Percentiles rank a stretch among this genome's conserved stretches.
Conservation (phyloP, 106 monocot genomes). For the Gastrodia elata region DNA sequence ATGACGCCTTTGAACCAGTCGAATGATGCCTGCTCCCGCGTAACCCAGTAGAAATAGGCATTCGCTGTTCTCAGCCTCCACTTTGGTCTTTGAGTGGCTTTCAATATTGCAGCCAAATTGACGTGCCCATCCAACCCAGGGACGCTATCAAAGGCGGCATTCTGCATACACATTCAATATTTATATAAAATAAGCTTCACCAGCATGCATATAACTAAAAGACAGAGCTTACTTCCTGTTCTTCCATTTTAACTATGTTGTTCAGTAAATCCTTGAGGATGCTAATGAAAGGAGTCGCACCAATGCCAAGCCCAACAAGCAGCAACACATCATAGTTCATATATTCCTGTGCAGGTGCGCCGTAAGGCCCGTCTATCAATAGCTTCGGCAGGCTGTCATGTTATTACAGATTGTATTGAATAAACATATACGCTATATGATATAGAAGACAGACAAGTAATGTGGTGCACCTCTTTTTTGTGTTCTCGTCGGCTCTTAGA, state of each 20-base stretch:
- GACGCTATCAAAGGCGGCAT: conserved; percentile 32
- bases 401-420: no score
- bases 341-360: conserved; percentile 87
- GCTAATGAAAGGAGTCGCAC: conserved; percentile 97
- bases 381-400: conserved; percentile 78
- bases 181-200: no score
- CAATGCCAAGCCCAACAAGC: conserved; percentile 85
- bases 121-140: conserved; percentile 24
- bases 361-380: conserved; percentile 87
- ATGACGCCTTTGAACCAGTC: conserved; percentile 97
- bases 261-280: conserved; percentile 85
- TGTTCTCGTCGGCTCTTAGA: conserved; percentile 60
- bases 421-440: no score
- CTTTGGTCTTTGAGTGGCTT: conserved; percentile 35
- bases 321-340: conserved; percentile 79
- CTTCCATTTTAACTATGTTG: conserved; percentile 74
- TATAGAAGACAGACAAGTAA: background rate
- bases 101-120: conserved; percentile 37
- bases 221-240: conserved; percentile 47
- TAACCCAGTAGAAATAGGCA: conserved; percentile 98
- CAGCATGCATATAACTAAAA: background rate
- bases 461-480: conserved; percentile 35
- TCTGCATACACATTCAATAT: no score
- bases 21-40: conserved; percentile 88
- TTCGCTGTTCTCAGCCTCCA: conserved; percentile 67